phyloP scores from a whole-genome alignment of 495 filamentous ascomycete genomes.

The Sabuloglossum arenarium region DNA sequence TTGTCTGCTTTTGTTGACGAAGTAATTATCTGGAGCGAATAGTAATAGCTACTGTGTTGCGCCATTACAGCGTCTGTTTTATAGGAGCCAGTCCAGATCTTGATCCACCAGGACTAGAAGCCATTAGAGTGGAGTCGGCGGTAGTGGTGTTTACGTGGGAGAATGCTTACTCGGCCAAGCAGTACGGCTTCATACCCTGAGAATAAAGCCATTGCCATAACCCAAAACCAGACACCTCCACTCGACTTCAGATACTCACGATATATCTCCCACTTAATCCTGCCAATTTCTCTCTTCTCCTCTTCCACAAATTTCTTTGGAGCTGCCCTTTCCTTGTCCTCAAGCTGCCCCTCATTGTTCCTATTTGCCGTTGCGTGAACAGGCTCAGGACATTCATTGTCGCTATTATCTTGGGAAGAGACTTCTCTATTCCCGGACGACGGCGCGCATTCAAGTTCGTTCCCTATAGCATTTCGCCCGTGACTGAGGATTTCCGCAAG shows the following conservation, averaged over 20 bases:
- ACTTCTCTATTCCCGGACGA: constrained; percentile 7
- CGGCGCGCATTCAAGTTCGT: constrained; percentile 14
- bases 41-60: background rate
- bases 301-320: constrained; percentile 56
- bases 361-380: constrained; percentile 3
- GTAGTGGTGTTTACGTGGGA: constrained; percentile 1
- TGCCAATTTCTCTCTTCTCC: constrained; percentile 44
- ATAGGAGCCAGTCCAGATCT: constrained; percentile 38
- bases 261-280: constrained; percentile 42
- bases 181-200: constrained; percentile 25
- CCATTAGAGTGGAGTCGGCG: background rate
- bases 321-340: constrained; percentile 10
- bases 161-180: constrained; percentile 24
- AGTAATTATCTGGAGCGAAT: background rate
- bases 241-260: constrained; percentile 38
- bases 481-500: constrained; percentile 38
- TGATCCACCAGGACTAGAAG: constrained; percentile 42
- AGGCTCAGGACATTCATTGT: background rate
- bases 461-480: constrained; percentile 22
- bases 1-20: constrained; percentile 1
- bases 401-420: background rate
- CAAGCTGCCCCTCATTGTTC: constrained; percentile 7
- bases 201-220: constrained; percentile 29
- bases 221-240: constrained; percentile 46
- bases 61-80: constrained; percentile 12